phyloP scores from a whole-genome alignment of 2,329 filamentous ascomycete species.

The Delphinella strobiligena region DNA sequence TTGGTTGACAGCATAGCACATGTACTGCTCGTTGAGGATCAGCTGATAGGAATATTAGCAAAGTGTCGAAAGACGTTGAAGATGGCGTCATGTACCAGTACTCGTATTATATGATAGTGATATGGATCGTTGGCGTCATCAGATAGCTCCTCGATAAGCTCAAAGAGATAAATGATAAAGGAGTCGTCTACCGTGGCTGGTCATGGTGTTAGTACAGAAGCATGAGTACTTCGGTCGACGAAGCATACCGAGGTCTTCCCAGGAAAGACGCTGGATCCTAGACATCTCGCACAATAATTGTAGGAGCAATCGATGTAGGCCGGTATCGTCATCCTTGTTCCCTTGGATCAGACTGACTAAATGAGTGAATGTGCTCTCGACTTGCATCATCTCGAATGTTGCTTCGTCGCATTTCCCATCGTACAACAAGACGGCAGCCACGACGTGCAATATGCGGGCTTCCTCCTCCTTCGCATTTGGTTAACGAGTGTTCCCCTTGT shows the following conservation, averaged over 20 bases:
- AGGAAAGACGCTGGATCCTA: slow-evolving; percentile 68
- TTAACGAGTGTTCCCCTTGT: too few relatives aligned
- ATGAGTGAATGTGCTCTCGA: slow-evolving; percentile 70
- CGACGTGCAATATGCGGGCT: slow-evolving; percentile 63
- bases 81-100: slow-evolving; percentile 53
- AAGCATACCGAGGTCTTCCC: slow-evolving; percentile 56
- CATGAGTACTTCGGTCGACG: neutral
- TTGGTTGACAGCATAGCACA: slow-evolving; percentile 47
- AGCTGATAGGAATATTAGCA: slow-evolving; percentile 42
- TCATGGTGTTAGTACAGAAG: slow-evolving; percentile 1
- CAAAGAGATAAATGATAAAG: slow-evolving; percentile 74
- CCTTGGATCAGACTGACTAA: slow-evolving; percentile 70
- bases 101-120: slow-evolving; percentile 87
- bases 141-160: slow-evolving; percentile 76
- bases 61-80: neutral
- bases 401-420: slow-evolving; percentile 70
- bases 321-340: slow-evolving; percentile 49
- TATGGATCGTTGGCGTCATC: slow-evolving; percentile 86
- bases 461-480: slow-evolving; percentile 80
- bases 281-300: slow-evolving; percentile 96
- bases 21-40: slow-evolving; percentile 95
- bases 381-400: slow-evolving; percentile 77
- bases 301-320: slow-evolving; percentile 68
- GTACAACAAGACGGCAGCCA: slow-evolving; percentile 72
- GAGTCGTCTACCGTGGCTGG: slow-evolving; percentile 53